These are phyloP conservation scores for Ilex paraguariensis DNA, from an alignment of 305 asterid species.

Conservation along the genomic window DNA sequence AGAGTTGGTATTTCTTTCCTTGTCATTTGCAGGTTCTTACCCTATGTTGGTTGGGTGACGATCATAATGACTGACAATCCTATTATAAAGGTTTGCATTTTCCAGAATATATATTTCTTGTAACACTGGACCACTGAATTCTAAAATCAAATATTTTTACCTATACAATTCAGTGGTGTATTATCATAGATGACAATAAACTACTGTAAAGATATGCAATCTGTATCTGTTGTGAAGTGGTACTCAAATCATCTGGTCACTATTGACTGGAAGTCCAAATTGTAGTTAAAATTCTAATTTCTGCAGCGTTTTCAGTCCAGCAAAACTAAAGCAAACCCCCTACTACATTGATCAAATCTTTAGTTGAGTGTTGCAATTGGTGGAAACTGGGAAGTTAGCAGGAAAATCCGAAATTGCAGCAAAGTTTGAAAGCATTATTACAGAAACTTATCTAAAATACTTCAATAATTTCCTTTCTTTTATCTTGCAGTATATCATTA, in stretches of 20 bases:
- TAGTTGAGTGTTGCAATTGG: no score
- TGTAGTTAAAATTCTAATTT: no score
- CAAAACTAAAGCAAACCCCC: not conserved
- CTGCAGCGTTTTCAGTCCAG: not conserved
- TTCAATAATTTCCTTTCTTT: not conserved
- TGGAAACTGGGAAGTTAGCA: not conserved
- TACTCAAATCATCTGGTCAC: no score
- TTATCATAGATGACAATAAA: not conserved
- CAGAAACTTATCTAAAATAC: not conserved
- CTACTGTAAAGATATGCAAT: no score
- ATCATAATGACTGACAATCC: constrained; percentile 22
- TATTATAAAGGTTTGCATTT: constrained; percentile 16
- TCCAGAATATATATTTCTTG: not conserved
- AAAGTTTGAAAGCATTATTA: not conserved
- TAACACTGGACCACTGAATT: no score
- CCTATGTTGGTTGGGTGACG: constrained; percentile 22
- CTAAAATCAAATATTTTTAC: no score
- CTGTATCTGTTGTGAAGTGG: no score
- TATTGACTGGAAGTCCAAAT: no score
- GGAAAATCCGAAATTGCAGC: not conserved
- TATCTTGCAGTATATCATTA: constrained; percentile 47
- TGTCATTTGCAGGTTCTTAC: constrained; percentile 15
- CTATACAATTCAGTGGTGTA: not conserved
- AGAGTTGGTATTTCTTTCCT: not conserved
- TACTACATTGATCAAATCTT: no score